A percentile compares a stretch with the other conserved stretches of the same genome.
phyloP scores from a whole-genome alignment of 164 flowering plant species.

The Piper longum region DNA sequence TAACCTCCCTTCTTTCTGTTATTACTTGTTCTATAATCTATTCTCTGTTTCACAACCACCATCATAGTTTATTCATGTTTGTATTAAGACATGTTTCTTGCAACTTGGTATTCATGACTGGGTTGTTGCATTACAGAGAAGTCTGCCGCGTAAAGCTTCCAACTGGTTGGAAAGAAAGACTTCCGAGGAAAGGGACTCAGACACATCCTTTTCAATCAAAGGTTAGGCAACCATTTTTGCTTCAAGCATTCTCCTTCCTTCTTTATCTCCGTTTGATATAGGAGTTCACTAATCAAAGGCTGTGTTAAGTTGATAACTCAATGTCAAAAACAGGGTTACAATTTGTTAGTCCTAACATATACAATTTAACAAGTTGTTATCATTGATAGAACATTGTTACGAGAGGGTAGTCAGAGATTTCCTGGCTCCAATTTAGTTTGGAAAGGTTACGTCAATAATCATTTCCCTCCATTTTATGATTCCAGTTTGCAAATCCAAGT shows the following conservation, averaged over 20 bases:
- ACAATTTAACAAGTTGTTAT: too few relatives aligned
- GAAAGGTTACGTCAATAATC: neutral
- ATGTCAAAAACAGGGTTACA: too few relatives aligned
- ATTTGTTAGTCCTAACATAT: too few relatives aligned
- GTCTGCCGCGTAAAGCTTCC: neutral
- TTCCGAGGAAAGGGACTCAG: conserved; percentile 7
- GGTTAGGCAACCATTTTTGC: neutral
- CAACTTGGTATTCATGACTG: neutral
- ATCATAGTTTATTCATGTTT: neutral
- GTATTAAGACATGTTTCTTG: neutral
- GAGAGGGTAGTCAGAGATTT: neutral
- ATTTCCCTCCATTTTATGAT: neutral
- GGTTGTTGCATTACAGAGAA: neutral
- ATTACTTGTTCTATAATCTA: neutral
- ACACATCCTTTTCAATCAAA: conserved; percentile 3
- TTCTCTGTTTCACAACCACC: too few relatives aligned
- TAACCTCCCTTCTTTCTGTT: neutral
- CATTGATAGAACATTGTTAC: too few relatives aligned
- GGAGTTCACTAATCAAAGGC: too few relatives aligned
- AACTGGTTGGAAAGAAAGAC: conserved; percentile 7
- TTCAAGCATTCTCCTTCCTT: neutral
- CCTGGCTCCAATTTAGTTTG: neutral
- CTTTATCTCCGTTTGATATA: too few relatives aligned
- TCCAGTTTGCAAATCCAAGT: neutral
- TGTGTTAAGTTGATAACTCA: too few relatives aligned